Evolutionary conservation across 2,329 filamentous ascomycete species (phyloP).

Genomic region (Didymosphaeria variabile): DNA sequence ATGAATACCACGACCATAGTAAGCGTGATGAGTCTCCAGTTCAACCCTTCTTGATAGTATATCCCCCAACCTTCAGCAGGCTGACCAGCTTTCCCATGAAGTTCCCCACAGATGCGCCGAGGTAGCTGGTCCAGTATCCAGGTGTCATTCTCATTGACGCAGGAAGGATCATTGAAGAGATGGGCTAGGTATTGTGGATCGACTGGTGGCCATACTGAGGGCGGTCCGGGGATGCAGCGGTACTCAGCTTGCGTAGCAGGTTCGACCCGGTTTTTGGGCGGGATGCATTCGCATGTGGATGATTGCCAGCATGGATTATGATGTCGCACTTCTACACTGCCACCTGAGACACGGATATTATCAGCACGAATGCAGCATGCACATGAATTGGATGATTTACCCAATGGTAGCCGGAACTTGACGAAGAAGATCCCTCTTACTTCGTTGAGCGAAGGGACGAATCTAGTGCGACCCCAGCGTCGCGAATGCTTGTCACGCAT

Average conservation of each 20-base stretch:
- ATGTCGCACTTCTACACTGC: constrained; percentile 31
- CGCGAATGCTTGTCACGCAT: constrained; percentile 22
- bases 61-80: constrained; percentile 42
- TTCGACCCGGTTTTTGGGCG: constrained; percentile 30
- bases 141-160: constrained; percentile 27
- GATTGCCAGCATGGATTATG: constrained; percentile 27
- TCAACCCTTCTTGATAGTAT: constrained; percentile 35
- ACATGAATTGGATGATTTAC: background rate
- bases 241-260: constrained; percentile 34
- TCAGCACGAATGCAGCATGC: constrained; percentile 16
- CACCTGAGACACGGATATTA: constrained; percentile 16
- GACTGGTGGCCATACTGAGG: constrained; percentile 30
- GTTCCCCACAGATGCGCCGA: constrained; percentile 30
- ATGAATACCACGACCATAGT: constrained; percentile 27
- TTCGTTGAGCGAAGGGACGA: constrained; percentile 23
- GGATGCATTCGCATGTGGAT: constrained; percentile 32
- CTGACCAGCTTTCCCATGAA: constrained; percentile 25
- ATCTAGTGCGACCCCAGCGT: constrained; percentile 21
- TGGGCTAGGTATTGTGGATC: constrained; percentile 30
- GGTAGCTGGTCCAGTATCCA: constrained; percentile 36
- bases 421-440: constrained; percentile 34
- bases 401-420: constrained; percentile 17
- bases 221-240: constrained; percentile 29
- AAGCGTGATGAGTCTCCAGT: constrained; percentile 25
- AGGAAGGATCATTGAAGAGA: constrained; percentile 27